Base-by-base conservation (phyloP, 768 basidiomycete species). In the Naematelia aurantialba region DNA sequence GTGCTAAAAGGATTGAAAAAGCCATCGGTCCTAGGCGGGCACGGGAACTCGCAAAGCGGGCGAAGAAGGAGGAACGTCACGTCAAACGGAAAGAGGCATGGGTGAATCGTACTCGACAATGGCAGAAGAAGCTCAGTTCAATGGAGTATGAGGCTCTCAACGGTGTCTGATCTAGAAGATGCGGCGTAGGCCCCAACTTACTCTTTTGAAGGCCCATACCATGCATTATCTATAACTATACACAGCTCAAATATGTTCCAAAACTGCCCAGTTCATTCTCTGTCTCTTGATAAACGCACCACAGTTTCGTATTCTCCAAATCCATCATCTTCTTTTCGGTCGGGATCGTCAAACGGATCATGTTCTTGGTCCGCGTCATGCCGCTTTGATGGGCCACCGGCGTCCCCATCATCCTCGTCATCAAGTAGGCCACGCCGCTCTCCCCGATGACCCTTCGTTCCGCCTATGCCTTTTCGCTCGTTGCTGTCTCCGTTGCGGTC, bases 251-350 rank as follows among this genome's bases (percentile, higher is more conserved):
- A 31, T 19, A 53, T 53, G 30, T 48, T 19, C 52, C 52, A 30
- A 53, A 39, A 30, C 19, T 3, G 19, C 29, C 25, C 3, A 24
- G 17, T 26, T 14, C 19, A 3, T 30, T 14, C 14, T 27, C 29
- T 42, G 8, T 24, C 31, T 45, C 31, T 31, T n/a, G 17, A 12
- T 26, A 34, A 42, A 31, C 13, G 48, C 24, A 56, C 31, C 4
- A 64, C 61, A 5, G 58, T 66, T 50, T 75, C 69, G 53, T 66
- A 75, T 11, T 73, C 70, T 4, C 74, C 74, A 63, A 70, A 76
- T 14, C 48, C 66, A 55, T 70, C 72, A 26, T 69, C 68, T 4
- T 50, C 66, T 24, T 31, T 39, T 34, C 34, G 8, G 8, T 39
- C 34, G 8, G 34, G 17, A 17, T 63, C 62, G 17, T 52, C 62